Conservation (phyloP, 2,329 filamentous ascomycete genomes). For the Penicillium palitans region DNA sequence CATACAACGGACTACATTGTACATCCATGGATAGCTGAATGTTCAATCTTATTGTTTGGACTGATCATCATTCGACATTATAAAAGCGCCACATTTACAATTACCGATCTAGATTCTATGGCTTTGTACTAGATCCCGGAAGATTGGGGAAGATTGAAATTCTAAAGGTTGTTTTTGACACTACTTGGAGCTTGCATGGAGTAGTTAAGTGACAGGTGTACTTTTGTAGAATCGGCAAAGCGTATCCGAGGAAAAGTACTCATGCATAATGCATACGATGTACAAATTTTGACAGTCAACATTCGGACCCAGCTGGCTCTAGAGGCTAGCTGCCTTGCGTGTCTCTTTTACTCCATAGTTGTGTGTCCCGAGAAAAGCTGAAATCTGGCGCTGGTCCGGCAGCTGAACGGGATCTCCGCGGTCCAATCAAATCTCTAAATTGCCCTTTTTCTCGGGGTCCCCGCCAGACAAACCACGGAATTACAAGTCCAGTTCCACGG, state of each 20-base stretch:
- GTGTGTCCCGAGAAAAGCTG: conserved; percentile 5
- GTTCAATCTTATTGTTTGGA: not conserved
- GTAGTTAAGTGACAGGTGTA: conserved; percentile 3
- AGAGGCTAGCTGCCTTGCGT: not conserved
- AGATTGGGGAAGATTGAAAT: not conserved
- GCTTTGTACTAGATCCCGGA: not conserved
- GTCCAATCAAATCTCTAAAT: conserved; percentile 16
- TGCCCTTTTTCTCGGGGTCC: not conserved
- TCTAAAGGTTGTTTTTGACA: not conserved
- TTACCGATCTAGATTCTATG: conserved; percentile 8
- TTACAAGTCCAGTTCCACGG: conserved; percentile 12
- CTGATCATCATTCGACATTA: not conserved
- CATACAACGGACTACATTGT: not conserved
- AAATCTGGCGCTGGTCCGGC: conserved; percentile 8
- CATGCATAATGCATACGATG: conserved; percentile 1
- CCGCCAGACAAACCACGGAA: conserved; percentile 17
- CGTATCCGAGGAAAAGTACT: not conserved
- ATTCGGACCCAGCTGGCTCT: not conserved
- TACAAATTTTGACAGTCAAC: not conserved
- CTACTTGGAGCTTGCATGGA: not conserved
- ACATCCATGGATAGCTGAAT: not conserved
- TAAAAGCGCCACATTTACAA: not conserved
- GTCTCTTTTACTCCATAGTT: conserved; percentile 1
- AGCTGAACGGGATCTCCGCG: conserved; percentile 19
- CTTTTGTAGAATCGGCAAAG: conserved; percentile 3